Percentiles rank a stretch among this genome's conserved stretches.
phyloP scores from a whole-genome alignment of 1,139 yeast genomes.

The Zygotorulaspora mrakii region DNA sequence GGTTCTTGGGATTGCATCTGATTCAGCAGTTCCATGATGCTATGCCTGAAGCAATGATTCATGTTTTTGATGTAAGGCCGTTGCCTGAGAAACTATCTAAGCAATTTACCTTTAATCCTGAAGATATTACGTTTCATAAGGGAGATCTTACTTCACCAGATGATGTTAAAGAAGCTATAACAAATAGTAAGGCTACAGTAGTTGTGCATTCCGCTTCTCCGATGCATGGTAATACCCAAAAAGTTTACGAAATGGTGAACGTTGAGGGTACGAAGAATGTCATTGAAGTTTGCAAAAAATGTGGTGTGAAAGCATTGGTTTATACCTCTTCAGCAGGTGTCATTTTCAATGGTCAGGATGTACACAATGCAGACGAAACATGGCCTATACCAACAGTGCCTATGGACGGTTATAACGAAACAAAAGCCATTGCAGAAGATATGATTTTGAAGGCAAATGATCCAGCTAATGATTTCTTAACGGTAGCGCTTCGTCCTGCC shows the following conservation, averaged over 20 bases:
- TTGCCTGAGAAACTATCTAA: slow-evolving; percentile 65
- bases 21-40: slow-evolving; percentile 75
- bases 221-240: slow-evolving; percentile 77
- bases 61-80: slow-evolving; percentile 89
- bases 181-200: slow-evolving; percentile 58
- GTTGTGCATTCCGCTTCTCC: slow-evolving; percentile 97
- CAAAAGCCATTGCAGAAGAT: slow-evolving; percentile 88
- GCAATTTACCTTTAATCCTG: slow-evolving; percentile 69
- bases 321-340: slow-evolving; percentile 98
- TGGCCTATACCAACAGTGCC: slow-evolving; percentile 90
- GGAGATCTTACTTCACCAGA: slow-evolving; percentile 81
- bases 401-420: slow-evolving; percentile 96
- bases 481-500: slow-evolving; percentile 91
- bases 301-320: slow-evolving; percentile 63
- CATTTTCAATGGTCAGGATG: slow-evolving; percentile 87
- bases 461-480: slow-evolving; percentile 51
- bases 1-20: slow-evolving; percentile 88
- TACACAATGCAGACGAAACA: slow-evolving; percentile 85
- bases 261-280: slow-evolving; percentile 83
- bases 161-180: slow-evolving; percentile 66
- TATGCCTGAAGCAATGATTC: slow-evolving; percentile 67
- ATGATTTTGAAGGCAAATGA: slow-evolving; percentile 71
- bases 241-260: slow-evolving; percentile 82
- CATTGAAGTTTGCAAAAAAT: slow-evolving; percentile 57
- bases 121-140: slow-evolving; percentile 55